Base-by-base conservation (phyloP, 2,329 filamentous ascomycete species). In the Alternaria arborescens region DNA sequence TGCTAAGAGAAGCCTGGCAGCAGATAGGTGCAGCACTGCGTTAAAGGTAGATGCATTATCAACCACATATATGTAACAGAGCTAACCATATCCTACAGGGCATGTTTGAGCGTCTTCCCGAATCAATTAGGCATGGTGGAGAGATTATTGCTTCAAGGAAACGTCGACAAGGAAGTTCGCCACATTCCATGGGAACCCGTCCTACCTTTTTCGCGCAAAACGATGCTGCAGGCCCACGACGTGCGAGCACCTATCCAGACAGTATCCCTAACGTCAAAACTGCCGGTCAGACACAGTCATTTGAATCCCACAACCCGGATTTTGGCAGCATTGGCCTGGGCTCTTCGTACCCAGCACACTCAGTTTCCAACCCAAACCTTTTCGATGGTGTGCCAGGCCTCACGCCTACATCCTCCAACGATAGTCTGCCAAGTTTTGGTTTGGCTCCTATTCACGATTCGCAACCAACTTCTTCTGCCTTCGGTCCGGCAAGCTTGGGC, bases 41-140 rank as follows among this genome's bases (percentile, higher is more conserved):
- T 84, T 99, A 28, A 87, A 88, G 74, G 92, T 94, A 84, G 77
- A 87, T 34, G 80, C 6, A 36, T 38, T 16, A 11, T 22, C 10
- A 32, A 43, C 20, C 20, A 16, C 32, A 6, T 8, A 20, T 11
- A 38, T 44, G 26, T 46, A 8, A 18, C 30, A 32, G 58, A 26
- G 50, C 66, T 72, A 50, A 72, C 47, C 20, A 40, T 5, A 22
- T 30, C 3, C 16, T 22, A 12, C 69, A 95, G 92, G 84, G 85
- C 50, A 84, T 97, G 8, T 97, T 98, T 75, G 91, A 95, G 61
- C 88, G 93, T 72, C 80, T 98, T 1, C 93, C 94, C 1, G 89
- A 91, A 52, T 86, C 86, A 58, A 82, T 96, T 34, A 89, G 89
- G 53, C 72, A 71, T 52, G 68, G 75, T 38, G 62, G 70, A 59